Evolutionary conservation across 2,329 filamentous ascomycete species (phyloP), one percentile per base, ranked within the genome.

Genomic region (Myriangium duriaei): DNA sequence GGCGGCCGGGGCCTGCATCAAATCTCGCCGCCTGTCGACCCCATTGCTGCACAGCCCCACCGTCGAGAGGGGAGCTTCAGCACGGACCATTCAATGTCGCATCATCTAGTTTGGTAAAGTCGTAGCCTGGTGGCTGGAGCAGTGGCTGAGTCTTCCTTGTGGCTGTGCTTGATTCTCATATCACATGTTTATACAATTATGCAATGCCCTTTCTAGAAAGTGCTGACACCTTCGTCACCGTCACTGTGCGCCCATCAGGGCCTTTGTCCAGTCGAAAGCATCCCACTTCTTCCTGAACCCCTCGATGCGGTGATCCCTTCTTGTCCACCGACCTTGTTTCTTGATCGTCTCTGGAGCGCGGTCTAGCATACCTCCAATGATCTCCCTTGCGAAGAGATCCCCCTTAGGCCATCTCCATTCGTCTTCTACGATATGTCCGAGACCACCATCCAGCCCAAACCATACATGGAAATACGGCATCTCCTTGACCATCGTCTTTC

Each of bases 391-490:
- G 56, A 98, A 98, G 12, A 95, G 58, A 59, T 98, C 91, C 0
- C 88, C 88, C 50, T 72, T 74, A 0, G 92, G 92, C 91, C 91
- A 98, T 35, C 77, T 68, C 34, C 76, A 71, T 17, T 76, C 67
- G 49, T 98, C 83, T 60, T 98, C 91, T 0, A 98, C 82, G 6
- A 98, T 68, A 57, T 98, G 91, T 0, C 85, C 91, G 47, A 98
- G 61, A 0, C 91, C 91, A 2, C 91, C 91, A 54, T 98, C 87
- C 1, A 98, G 65, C 37, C 76, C 74, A 55, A 96, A 96, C 87
- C 88, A 98, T 13, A 79, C 88, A 57, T 98, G 91, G 52, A 98
- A 98, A 58, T 98, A 98, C 0, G 92, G 88, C 82, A 92, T 88
- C 64, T 98, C 88, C 62, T 92, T 94, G 10, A 83, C 84, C 43